Evolutionary conservation across 2,329 filamentous ascomycete species (phyloP).

Genomic region (Clathrospora elynae): DNA sequence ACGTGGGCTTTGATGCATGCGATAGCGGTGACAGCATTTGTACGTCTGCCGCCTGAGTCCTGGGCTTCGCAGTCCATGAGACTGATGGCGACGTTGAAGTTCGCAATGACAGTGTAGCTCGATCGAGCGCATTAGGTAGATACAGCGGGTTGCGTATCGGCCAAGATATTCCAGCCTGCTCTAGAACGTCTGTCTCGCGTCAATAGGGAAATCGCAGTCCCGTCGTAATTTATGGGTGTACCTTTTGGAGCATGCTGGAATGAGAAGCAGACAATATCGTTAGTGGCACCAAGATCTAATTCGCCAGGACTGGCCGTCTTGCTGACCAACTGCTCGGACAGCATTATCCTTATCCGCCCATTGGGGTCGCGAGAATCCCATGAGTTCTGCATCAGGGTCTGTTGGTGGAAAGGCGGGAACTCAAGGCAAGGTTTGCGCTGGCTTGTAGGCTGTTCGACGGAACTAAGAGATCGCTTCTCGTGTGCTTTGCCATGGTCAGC

Average conservation of each 20-base stretch:
- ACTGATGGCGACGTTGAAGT: constrained; percentile 1
- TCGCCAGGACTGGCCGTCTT: constrained; percentile 26
- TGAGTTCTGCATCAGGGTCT: constrained; percentile 69
- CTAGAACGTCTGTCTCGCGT: constrained; percentile 66
- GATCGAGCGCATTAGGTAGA: constrained; percentile 18
- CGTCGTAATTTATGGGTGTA: constrained; percentile 49
- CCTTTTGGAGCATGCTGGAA: constrained; percentile 84
- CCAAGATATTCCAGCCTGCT: constrained; percentile 77
- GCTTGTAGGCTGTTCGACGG: constrained; percentile 58
- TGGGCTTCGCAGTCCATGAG: constrained; percentile 7
- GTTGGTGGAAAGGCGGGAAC: constrained; percentile 74
- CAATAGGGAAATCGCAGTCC: not conserved
- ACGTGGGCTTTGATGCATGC: constrained; percentile 12
- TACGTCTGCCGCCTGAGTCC: constrained; percentile 3
- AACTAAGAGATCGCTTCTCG: constrained; percentile 29
- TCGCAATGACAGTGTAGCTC: constrained; percentile 1
- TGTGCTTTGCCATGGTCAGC: constrained; percentile 23
- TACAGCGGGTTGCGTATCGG: constrained; percentile 58
- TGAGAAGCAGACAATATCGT: constrained; percentile 76
- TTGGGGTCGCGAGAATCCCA: constrained; percentile 74
- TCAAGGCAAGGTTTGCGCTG: constrained; percentile 59
- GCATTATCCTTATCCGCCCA: constrained; percentile 75
- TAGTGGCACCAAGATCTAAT: constrained; percentile 64
- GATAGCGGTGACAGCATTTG: constrained; percentile 18
- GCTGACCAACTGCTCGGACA: constrained; percentile 70